These are phyloP conservation scores for Diplocarpon rosae DNA, from an alignment of 2,329 filamentous ascomycete genomes.

Conservation along the genomic window DNA sequence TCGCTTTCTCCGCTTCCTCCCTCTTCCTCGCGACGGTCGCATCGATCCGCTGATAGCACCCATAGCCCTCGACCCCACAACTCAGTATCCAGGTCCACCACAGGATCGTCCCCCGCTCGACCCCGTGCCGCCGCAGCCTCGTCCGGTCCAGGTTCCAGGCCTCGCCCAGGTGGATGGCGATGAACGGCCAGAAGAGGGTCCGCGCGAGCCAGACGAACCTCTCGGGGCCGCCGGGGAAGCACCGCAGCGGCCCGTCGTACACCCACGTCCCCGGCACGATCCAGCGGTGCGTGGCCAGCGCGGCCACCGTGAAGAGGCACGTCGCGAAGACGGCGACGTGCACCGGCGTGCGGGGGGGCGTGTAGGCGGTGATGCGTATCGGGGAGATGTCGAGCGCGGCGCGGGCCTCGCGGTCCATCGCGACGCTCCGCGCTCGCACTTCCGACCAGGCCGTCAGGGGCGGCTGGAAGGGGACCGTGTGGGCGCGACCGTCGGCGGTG, in stretches of 20 bases:
- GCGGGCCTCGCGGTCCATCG: conserved; percentile 56
- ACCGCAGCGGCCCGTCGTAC: conserved; percentile 38
- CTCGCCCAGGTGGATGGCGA: conserved; percentile 57
- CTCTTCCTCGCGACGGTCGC: conserved; percentile 34
- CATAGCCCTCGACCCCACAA: conserved; percentile 43
- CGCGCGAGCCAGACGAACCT: conserved; percentile 50
- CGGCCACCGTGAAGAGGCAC: conserved; percentile 42
- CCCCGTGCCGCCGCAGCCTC: conserved; percentile 37
- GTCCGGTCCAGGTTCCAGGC: conserved; percentile 39
- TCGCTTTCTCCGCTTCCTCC: conserved; percentile 32
- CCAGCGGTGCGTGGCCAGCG: conserved; percentile 34
- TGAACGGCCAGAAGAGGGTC: conserved; percentile 44
- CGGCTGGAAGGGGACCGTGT: conserved; percentile 54
- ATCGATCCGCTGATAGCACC: conserved; percentile 42
- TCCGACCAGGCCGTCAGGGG: conserved; percentile 59
- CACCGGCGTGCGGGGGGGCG: conserved; percentile 21
- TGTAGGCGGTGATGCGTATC: conserved; percentile 31
- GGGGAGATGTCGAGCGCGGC: conserved; percentile 45
- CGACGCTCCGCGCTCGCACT: conserved; percentile 57
- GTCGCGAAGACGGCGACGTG: conserved; percentile 44
- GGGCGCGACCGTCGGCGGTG: conserved; percentile 36
- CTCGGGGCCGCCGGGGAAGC: conserved; percentile 46
- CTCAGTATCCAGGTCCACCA: conserved; percentile 46
- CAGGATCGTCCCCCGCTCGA: conserved; percentile 32
- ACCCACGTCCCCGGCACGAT: conserved; percentile 40